Base-by-base conservation (phyloP, 2,329 filamentous ascomycete species). In the Diplodia scrobiculata region DNA sequence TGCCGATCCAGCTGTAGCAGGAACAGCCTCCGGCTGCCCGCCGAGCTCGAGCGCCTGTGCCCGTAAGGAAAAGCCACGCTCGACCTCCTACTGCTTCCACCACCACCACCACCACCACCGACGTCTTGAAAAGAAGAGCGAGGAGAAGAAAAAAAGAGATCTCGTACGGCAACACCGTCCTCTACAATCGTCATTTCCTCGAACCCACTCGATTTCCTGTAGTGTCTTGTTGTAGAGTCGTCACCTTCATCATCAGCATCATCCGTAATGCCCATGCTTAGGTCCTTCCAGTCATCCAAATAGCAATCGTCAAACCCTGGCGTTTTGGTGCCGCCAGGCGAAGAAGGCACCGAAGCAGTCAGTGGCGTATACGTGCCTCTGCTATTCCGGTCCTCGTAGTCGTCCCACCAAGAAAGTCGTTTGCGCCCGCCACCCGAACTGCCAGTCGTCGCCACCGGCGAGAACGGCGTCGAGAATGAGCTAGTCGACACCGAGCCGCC, bases 351-450 rank as follows among this genome's bases (percentile, higher is more conserved):
- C 19, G 52, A 54, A 36, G 52, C 32, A 54, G 63, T 36, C 52
- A 58, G 19, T 11, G 51, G 63, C 41, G 45, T 65, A 29, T 55
- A 62, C n/a, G 58, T 41, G 41, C 53, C 63, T 38, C 41, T 58
- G 21, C 32, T 32, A 27, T 27, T 55, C 63, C 63, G 41, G 10
- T 65, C 51, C 41, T 65, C 64, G 47, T 60, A 66, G 27, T 55
- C 51, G 53, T 65, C 63, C 63, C 63, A 65, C 63, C 63, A 65
- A 58, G 51, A 55, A 48, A 65, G 52, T 55, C 63, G 63, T 65
- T 65, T 65, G 29, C 63, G 48, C 52, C 63, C 63, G 50, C 63
- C 52, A 32, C 63, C 52, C 52, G 41, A 52, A 62, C 63, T 38
- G 52, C 53, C 63, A 47, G 55, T 10, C 38, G 19, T 45, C 41